These are phyloP conservation scores for Apiospora hydei DNA, from an alignment of 2,329 filamentous ascomycete species.

Conservation along the genomic window DNA sequence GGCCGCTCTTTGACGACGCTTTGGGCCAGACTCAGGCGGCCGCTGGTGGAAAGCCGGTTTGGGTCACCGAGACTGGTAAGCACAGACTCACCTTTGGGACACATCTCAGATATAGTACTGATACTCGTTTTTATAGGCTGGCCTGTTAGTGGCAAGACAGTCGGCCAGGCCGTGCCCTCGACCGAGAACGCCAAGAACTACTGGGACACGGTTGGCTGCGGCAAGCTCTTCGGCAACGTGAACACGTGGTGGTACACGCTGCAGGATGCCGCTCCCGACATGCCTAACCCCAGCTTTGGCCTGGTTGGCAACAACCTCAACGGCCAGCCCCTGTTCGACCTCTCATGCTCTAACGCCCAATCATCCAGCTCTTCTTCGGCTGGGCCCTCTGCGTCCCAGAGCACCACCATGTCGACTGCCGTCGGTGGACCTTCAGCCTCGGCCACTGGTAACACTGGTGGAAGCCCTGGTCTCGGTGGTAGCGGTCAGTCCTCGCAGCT, in stretches of 20 bases:
- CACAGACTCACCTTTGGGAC: too few relatives aligned
- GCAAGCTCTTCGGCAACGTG: slow-evolving; percentile 63
- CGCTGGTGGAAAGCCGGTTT: slow-evolving; percentile 73
- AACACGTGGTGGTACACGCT: slow-evolving; percentile 83
- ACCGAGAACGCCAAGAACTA: slow-evolving; percentile 76
- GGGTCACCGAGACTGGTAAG: slow-evolving; percentile 79
- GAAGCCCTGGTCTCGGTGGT: slow-evolving; percentile 28
- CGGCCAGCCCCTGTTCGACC: slow-evolving; percentile 66
- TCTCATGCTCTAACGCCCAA: slow-evolving; percentile 59
- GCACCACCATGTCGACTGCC: slow-evolving; percentile 30
- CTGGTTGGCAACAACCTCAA: slow-evolving; percentile 64
- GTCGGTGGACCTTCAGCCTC: slow-evolving; percentile 32
- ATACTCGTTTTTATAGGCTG: slow-evolving; percentile 59
- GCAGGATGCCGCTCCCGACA: slow-evolving; percentile 67
- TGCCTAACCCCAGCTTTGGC: slow-evolving; percentile 74
- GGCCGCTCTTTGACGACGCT: slow-evolving; percentile 72
- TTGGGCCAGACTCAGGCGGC: slow-evolving; percentile 65
- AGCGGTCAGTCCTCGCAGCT: slow-evolving; percentile 9
- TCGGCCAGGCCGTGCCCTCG: slow-evolving; percentile 69
- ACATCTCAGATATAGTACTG: neutral
- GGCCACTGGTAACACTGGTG: slow-evolving; percentile 26
- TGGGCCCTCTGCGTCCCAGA: slow-evolving; percentile 29
- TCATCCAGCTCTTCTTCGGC: slow-evolving; percentile 36
- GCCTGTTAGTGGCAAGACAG: slow-evolving; percentile 73
- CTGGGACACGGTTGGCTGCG: slow-evolving; percentile 82